Evolutionary conservation across 2,329 filamentous ascomycete species (phyloP).

Genomic region (Penicillium sp.): DNA sequence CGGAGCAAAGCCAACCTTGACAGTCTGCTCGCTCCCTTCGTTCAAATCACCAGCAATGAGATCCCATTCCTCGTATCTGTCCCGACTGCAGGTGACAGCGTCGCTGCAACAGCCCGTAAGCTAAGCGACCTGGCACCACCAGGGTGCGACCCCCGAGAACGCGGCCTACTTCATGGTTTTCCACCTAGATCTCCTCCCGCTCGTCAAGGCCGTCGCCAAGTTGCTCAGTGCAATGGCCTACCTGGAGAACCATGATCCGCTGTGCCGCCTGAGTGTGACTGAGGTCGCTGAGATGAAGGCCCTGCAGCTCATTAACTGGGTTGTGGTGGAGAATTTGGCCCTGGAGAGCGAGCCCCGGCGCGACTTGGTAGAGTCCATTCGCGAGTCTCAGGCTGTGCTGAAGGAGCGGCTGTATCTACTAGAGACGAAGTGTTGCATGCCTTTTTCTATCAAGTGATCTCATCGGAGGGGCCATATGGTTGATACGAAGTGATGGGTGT

Average conservation of each 20-base stretch:
- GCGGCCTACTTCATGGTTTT: no score
- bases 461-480: background rate
- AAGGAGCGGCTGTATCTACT: conserved; percentile 16
- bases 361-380: conserved; percentile 16
- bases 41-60: no score
- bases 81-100: no score
- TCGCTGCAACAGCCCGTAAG: no score
- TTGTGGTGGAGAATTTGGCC: conserved; percentile 23
- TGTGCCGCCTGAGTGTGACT: conserved; percentile 15
- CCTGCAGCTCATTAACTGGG: conserved; percentile 9
- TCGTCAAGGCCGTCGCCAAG: no score
- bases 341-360: conserved; percentile 25
- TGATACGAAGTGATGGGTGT: background rate
- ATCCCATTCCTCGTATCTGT: no score
- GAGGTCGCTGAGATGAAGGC: conserved; percentile 28
- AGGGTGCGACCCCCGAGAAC: no score
- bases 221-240: no score
- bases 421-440: conserved; percentile 1
- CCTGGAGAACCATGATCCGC: conserved; percentile 5
- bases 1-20: no score
- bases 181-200: no score
- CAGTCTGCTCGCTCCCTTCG: no score
- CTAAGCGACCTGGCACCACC: no score
- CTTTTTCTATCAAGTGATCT: background rate
- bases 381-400: conserved; percentile 16